Percentiles rank a stretch among this genome's conserved stretches.
phyloP scores from a whole-genome alignment of 768 basidiomycete genomes.

The Suillus brevipes region DNA sequence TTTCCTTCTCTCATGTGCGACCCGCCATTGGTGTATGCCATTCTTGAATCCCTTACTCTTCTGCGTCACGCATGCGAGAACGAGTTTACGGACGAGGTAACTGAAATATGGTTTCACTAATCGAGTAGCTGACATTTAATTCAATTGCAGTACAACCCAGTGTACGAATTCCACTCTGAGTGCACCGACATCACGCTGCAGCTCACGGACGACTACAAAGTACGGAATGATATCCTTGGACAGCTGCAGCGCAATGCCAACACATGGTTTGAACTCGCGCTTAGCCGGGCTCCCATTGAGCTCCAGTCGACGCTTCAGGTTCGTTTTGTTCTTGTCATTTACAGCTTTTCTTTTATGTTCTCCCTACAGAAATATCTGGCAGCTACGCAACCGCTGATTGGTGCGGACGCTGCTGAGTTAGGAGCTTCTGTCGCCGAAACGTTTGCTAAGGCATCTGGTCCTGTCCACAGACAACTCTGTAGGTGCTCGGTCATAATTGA shows the following conservation, averaged over 20 bases:
- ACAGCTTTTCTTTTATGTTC: not conserved
- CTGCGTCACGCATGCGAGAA: conserved; percentile 87
- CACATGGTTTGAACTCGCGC: conserved; percentile 83
- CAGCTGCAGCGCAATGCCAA: conserved; percentile 73
- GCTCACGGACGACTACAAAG: conserved; percentile 82
- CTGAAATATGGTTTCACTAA: conserved; percentile 14
- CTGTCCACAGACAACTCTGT: conserved; percentile 77
- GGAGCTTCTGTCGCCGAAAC: conserved; percentile 89
- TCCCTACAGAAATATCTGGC: conserved; percentile 81
- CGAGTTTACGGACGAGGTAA: conserved; percentile 87
- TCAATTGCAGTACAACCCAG: conserved; percentile 77
- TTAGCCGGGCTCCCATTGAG: conserved; percentile 89
- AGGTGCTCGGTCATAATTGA: conserved; percentile 25
- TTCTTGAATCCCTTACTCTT: conserved; percentile 89
- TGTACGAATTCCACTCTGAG: conserved; percentile 80
- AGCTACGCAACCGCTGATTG: conserved; percentile 64
- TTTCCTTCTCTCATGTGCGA: conserved; percentile 97
- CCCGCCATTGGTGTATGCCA: conserved; percentile 79
- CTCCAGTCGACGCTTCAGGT: conserved; percentile 92
- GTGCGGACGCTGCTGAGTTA: conserved; percentile 81
- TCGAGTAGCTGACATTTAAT: not conserved
- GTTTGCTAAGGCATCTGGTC: conserved; percentile 79
- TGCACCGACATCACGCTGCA: conserved; percentile 72
- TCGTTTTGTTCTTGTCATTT: conserved; percentile 17
- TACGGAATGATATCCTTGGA: conserved; percentile 80